Evolutionary conservation across 2,329 filamentous ascomycete species (phyloP).

Genomic region (Colletotrichum neosansevieriae): DNA sequence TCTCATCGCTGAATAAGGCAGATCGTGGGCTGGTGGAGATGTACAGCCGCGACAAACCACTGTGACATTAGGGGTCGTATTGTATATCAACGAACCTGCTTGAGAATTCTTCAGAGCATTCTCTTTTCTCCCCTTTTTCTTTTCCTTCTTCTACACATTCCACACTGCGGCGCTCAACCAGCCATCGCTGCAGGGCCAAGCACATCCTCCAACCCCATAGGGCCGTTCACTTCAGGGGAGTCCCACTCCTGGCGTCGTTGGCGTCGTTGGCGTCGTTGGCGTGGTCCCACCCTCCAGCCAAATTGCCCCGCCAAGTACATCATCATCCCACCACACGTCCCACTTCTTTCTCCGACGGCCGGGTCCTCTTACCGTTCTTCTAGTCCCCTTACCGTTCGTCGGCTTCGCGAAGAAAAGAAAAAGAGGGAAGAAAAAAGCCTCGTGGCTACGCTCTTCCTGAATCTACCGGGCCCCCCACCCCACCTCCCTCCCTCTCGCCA

Average conservation of each 20-base stretch:
- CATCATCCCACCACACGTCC: conserved; percentile 29
- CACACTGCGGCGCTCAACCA: not conserved
- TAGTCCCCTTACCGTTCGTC: conserved; percentile 28
- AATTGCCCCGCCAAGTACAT: conserved; percentile 34
- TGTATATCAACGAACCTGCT: not conserved
- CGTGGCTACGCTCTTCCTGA: no score
- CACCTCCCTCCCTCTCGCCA: not conserved
- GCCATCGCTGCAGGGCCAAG: conserved; percentile 12
- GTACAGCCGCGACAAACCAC: no score
- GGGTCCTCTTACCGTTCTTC: conserved; percentile 28
- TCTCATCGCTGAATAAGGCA: no score
- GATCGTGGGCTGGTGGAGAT: no score
- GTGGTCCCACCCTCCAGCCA: no score
- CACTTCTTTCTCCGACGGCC: conserved; percentile 9
- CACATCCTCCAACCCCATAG: conserved; percentile 16
- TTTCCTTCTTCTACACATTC: conserved; percentile 10
- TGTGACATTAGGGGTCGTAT: no score
- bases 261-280: no score
- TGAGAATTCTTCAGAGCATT: conserved; percentile 16
- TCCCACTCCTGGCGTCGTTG: not conserved
- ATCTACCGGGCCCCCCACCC: no score
- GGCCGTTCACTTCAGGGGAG: not conserved
- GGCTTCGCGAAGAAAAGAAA: conserved; percentile 7
- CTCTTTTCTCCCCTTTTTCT: no score
- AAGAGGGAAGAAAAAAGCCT: not conserved